Percentiles rank a stretch among this genome's conserved stretches.
Evolutionary conservation across 352 stramenopile genomes (phyloP).

Genomic region (Achlya hypogyna): DNA sequence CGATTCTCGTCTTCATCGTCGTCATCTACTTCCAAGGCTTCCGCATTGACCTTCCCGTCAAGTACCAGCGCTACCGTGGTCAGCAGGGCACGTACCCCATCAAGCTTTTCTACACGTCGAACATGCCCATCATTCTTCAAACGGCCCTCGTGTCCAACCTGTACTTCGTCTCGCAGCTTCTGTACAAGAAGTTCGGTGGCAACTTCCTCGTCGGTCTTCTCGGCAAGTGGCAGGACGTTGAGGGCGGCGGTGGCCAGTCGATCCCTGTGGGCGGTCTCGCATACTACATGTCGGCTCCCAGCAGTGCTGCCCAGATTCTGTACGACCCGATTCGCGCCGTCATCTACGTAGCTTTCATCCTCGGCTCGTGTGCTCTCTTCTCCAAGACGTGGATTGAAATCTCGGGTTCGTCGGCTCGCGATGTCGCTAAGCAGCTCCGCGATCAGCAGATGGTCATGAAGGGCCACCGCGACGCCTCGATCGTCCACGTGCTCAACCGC

Average conservation of each 20-base stretch:
- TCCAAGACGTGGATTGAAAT: slow-evolving; percentile 99
- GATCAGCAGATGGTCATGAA: slow-evolving; percentile 99
- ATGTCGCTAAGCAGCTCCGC: slow-evolving; percentile 98
- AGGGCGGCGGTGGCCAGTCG: slow-evolving; percentile 87
- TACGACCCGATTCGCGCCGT: slow-evolving; percentile 98
- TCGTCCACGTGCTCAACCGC: slow-evolving; percentile 97
- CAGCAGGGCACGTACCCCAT: slow-evolving; percentile 99
- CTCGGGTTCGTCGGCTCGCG: slow-evolving; percentile 92
- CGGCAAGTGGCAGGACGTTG: slow-evolving; percentile 95
- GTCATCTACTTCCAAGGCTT: slow-evolving; percentile 99
- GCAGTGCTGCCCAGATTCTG: slow-evolving; percentile 92
- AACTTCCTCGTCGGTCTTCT: slow-evolving; percentile 98
- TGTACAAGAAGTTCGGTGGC: slow-evolving; percentile 98
- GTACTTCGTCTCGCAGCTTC: slow-evolving; percentile 99
- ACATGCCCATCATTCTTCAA: slow-evolving; percentile 99
- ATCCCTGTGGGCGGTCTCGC: slow-evolving; percentile 93
- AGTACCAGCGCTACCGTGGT: slow-evolving; percentile 98
- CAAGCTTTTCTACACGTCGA: slow-evolving; percentile 99
- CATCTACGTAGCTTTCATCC: slow-evolving; percentile 99
- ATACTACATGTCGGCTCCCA: slow-evolving; percentile 97
- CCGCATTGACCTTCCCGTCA: slow-evolving; percentile 86
- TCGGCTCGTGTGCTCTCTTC: slow-evolving; percentile 97
- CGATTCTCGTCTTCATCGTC: slow-evolving; percentile 97
- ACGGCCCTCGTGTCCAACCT: slow-evolving; percentile 98
- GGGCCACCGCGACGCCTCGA: slow-evolving; percentile 94